A percentile compares a stretch with the other conserved stretches of the same genome.
These are phyloP conservation scores for Danielozyma ontarioensis DNA, from an alignment of 805 yeast species.

Conservation along the genomic window DNA sequence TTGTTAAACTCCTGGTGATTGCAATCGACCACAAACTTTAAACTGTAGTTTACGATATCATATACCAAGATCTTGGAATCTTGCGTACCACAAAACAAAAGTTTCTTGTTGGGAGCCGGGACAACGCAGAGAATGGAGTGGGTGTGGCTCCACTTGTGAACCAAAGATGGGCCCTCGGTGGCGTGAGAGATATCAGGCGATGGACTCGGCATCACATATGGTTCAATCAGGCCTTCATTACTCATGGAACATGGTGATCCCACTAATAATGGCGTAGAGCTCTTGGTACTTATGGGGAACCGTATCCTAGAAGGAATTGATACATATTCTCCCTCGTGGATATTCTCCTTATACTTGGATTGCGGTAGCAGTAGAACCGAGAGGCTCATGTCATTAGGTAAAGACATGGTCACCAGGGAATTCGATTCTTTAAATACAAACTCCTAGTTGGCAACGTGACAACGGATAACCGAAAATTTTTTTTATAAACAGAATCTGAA, in stretches of 20 bases:
- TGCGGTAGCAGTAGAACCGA: background rate
- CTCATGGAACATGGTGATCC: background rate
- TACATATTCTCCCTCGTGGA: constrained; percentile 32
- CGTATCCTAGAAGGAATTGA: constrained; percentile 19
- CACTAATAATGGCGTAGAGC: background rate
- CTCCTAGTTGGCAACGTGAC: background rate
- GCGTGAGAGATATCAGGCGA: background rate
- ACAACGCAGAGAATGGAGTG: constrained; percentile 71
- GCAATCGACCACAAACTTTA: constrained; percentile 37
- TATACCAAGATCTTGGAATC: constrained; percentile 71
- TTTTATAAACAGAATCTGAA: too few relatives aligned
- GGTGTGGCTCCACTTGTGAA: constrained; percentile 71
- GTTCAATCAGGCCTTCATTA: background rate
- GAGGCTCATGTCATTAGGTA: background rate
- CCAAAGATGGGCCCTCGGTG: constrained; percentile 3
- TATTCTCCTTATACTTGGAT: constrained; percentile 9
- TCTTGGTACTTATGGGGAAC: constrained; percentile 23
- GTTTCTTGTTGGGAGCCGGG: constrained; percentile 50
- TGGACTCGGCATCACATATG: background rate
- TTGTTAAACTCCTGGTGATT: constrained; percentile 56
- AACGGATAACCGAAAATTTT: background rate
- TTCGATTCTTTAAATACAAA: too few relatives aligned
- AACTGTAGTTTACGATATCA: constrained; percentile 61
- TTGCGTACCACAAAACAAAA: constrained; percentile 87
- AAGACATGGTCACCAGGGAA: too few relatives aligned